These are phyloP conservation scores for Cladophialophora psammophila DNA, from an alignment of 2,329 filamentous ascomycete genomes.

Conservation along the genomic window DNA sequence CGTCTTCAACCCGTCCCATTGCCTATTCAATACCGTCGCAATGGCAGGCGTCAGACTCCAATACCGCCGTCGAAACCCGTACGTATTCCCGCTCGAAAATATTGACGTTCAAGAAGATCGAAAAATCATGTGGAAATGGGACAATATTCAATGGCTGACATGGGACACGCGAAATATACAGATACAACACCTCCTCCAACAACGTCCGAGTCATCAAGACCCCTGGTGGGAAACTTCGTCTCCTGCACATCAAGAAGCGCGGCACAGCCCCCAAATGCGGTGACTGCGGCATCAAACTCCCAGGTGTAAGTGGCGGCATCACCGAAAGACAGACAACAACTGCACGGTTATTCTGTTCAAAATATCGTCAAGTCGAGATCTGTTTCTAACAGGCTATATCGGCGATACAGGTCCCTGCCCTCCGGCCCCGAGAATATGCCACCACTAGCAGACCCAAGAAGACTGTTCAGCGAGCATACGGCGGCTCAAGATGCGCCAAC, in stretches of 20 bases:
- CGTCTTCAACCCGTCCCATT: slow-evolving; percentile 21
- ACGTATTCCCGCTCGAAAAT: slow-evolving; percentile 54
- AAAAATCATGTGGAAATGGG: background rate
- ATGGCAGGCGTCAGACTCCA: slow-evolving; percentile 41
- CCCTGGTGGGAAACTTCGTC: slow-evolving; percentile 91
- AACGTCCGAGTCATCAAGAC: slow-evolving; percentile 95
- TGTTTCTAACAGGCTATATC: background rate
- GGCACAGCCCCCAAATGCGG: slow-evolving; percentile 98
- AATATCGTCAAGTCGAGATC: background rate
- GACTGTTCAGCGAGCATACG: slow-evolving; percentile 98
- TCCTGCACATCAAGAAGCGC: slow-evolving; percentile 99
- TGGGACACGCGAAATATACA: slow-evolving; percentile 48
- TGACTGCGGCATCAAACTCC: slow-evolving; percentile 97
- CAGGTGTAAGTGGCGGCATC: slow-evolving; percentile 79
- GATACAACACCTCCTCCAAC: slow-evolving; percentile 99
- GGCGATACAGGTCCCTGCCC: slow-evolving; percentile 78
- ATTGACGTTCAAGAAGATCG: background rate
- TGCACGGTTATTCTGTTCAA: slow-evolving; percentile 3
- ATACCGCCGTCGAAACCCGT: slow-evolving; percentile 82
- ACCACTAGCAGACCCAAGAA: slow-evolving; percentile 98
- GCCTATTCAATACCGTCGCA: slow-evolving; percentile 37
- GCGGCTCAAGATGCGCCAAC: slow-evolving; percentile 97
- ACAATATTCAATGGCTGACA: slow-evolving; percentile 17
- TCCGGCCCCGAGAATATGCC: slow-evolving; percentile 97
- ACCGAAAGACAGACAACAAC: slow-evolving; percentile 3